Evolutionary conservation across 1,139 yeast species (phyloP).

Genomic region (Scheffersomyces segobiensis): DNA sequence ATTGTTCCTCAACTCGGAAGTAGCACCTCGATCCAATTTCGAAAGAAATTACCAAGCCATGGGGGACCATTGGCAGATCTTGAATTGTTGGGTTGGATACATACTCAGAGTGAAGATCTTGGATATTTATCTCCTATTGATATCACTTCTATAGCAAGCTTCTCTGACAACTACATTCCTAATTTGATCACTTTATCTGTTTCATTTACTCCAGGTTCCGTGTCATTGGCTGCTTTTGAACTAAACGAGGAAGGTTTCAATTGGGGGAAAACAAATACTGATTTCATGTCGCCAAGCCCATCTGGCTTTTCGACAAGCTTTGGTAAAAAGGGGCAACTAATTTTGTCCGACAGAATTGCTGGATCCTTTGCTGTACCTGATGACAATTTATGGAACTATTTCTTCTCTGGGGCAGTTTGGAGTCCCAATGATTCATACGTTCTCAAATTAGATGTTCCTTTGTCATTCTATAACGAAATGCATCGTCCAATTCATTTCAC

Average conservation of each 20-base stretch:
- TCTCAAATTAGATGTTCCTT: constrained; percentile 75
- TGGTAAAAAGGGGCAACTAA: constrained; percentile 65
- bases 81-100: constrained; percentile 79
- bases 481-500: constrained; percentile 91
- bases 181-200: constrained; percentile 62
- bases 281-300: constrained; percentile 53
- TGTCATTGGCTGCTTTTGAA: constrained; percentile 69
- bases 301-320: constrained; percentile 63
- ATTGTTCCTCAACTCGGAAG: constrained; percentile 89
- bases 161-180: constrained; percentile 35
- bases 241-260: constrained; percentile 63
- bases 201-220: constrained; percentile 80
- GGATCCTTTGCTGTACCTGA: constrained; percentile 90
- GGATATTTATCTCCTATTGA: constrained; percentile 70
- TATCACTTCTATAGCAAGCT: constrained; percentile 59
- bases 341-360: constrained; percentile 71
- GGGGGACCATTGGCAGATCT: constrained; percentile 42
- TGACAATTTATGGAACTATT: constrained; percentile 85
- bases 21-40: constrained; percentile 63
- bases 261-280: constrained; percentile 77
- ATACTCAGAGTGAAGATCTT: constrained; percentile 67
- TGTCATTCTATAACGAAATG: constrained; percentile 76
- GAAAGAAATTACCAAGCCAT: constrained; percentile 46
- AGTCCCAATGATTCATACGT: constrained; percentile 58
- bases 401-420: constrained; percentile 88